Evolutionary conservation across 129 eudicot species (phyloP).

Genomic region (Lactuca saligna): DNA sequence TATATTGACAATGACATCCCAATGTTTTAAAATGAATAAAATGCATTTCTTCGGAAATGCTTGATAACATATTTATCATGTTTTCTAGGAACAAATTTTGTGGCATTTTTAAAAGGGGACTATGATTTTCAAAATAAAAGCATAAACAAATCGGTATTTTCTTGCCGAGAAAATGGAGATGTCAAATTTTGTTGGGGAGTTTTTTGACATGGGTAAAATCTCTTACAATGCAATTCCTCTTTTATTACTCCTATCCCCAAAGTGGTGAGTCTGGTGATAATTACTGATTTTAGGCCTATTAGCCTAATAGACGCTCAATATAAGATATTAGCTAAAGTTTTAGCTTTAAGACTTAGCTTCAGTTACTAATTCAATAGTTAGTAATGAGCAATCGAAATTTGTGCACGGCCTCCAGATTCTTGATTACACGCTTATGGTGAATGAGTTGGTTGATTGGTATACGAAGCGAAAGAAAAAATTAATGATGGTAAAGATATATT

Average conservation of each 20-base stretch:
- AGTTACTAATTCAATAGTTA: background rate
- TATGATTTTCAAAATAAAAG: no score
- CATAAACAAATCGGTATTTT: no score
- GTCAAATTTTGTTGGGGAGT: no score
- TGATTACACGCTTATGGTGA: background rate
- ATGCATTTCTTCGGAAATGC: no score
- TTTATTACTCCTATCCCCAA: background rate
- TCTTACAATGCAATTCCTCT: background rate
- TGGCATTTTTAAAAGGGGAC: no score
- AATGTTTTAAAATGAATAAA: no score
- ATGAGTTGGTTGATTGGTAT: background rate
- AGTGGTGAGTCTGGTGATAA: background rate
- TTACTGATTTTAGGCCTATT: background rate
- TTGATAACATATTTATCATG: no score
- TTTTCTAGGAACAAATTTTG: no score
- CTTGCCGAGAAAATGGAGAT: no score
- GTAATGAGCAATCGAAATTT: background rate
- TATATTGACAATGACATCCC: no score
- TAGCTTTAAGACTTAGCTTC: background rate
- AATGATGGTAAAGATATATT: background rate
- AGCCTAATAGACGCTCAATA: background rate
- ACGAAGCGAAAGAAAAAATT: background rate
- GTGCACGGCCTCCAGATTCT: background rate
- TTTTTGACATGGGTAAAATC: no score
- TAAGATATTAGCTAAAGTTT: background rate